These are phyloP conservation scores for Closterium sp. DNA, from an alignment of 139 green algal species.

Conservation along the genomic window DNA sequence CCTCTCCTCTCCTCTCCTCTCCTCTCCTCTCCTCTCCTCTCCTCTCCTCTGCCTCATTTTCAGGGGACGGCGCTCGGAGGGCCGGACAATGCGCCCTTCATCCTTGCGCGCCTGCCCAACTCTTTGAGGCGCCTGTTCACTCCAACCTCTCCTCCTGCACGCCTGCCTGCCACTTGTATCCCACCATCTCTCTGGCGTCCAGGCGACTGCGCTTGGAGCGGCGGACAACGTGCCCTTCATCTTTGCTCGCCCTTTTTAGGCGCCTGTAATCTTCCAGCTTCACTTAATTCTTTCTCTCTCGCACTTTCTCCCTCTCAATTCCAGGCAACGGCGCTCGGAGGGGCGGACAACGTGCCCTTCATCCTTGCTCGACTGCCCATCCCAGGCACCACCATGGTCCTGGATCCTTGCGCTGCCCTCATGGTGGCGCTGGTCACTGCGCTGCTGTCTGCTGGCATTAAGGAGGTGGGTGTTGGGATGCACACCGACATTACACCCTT, in stretches of 20 bases:
- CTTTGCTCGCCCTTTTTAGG: neutral
- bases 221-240: too few species aligned
- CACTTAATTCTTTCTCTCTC: neutral
- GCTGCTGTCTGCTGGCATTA: constrained; percentile 28
- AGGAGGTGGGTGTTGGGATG: constrained; percentile 34
- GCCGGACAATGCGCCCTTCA: too few species aligned
- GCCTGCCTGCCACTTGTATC: too few species aligned
- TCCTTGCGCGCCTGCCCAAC: too few species aligned
- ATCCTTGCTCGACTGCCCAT: neutral
- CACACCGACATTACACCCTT: too few species aligned
- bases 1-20: neutral
- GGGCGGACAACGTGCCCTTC: constrained; percentile 7
- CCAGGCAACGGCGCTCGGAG: constrained; percentile 15
- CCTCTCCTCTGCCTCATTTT: neutral
- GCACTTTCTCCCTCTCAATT: neutral
- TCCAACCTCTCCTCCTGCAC: neutral
- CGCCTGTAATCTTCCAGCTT: neutral
- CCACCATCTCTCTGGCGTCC: neutral
- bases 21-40: neutral
- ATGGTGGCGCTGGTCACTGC: constrained; percentile 9
- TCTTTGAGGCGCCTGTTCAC: too few species aligned
- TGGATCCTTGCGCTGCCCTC: constrained; percentile 31
- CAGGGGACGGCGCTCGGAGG: too few species aligned
- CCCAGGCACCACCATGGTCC: neutral
- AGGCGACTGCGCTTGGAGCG: too few species aligned